Evolutionary conservation across 192 early-diverging fungal species (phyloP), one percentile per base, ranked within the genome.

Genomic region (Coemansia sp.): DNA sequence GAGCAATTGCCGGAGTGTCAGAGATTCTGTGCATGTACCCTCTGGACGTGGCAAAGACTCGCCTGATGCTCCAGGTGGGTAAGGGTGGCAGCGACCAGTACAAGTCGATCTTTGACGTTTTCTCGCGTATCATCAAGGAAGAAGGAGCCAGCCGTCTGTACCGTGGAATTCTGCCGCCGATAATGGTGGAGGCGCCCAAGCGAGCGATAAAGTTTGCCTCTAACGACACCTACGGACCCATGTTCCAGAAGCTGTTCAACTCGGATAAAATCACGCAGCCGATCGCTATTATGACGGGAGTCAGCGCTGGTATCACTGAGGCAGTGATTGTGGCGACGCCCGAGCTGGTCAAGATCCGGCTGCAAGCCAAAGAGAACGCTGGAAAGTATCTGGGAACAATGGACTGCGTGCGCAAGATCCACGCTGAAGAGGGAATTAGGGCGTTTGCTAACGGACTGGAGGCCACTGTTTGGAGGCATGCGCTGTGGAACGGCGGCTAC

Each of bases 171-270:
- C 70, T 95, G 32, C 94, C 97, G 44, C 97, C 97, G 6, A 95
- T 99, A 71, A 85, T 99, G 85, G 94, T 95, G 1, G 97, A 99
- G 82, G 97, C 96, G 41, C 96, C 96, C 23, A 98, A 98, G 85
- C 89, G 96, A 48, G 94, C 95, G 21, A 98, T 93, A 80, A 98
- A 98, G 82, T 98, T 98, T 86, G 91, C 93, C 5, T 89, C 95
- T 31, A 98, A 98, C 73, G 95, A 95, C 72, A 89, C 92, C 74
- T 94, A 93, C 66, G 87, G 85, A 12, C 78, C 80, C 15, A 74
- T 92, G 69, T 91, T 85, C 72, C 89, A 82, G 72, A 88, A 82
- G 63, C 62, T 94, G 66, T 91, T 93, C 76, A 86, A 90, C 27
- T 69, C 89, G 72, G 88, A 87, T 50, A 87, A 89, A 84, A 90